A percentile compares a stretch with the other conserved stretches of the same genome.
These are phyloP conservation scores for Paracorniculantispora psalliotae DNA, from an alignment of 2,329 filamentous ascomycete genomes.

Conservation along the genomic window DNA sequence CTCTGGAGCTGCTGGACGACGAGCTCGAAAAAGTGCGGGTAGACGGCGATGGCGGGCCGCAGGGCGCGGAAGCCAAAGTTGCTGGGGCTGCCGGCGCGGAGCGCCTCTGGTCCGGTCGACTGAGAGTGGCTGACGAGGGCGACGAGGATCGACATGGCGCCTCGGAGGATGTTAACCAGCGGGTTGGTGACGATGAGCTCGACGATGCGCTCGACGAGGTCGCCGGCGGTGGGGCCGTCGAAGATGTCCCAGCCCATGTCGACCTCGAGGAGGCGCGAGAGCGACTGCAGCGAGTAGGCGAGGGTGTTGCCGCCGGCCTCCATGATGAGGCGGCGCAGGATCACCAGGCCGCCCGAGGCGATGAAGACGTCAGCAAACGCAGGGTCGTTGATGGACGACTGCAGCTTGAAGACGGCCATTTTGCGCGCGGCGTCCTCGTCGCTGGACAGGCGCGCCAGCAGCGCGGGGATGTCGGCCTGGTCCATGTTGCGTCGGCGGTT, in stretches of 20 bases:
- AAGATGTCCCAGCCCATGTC: slow-evolving; percentile 97
- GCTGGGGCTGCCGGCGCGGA: slow-evolving; percentile 46
- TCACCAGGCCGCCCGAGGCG: slow-evolving; percentile 74
- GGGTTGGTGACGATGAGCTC: slow-evolving; percentile 92
- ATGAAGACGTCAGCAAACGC: slow-evolving; percentile 97
- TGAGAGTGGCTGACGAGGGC: slow-evolving; percentile 86
- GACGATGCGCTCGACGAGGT: slow-evolving; percentile 72
- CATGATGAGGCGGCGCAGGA: slow-evolving; percentile 79
- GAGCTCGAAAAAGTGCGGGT: slow-evolving; percentile 91
- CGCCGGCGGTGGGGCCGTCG: slow-evolving; percentile 55
- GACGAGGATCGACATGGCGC: slow-evolving; percentile 94
- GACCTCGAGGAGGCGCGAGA: slow-evolving; percentile 83
- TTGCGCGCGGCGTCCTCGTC: slow-evolving; percentile 89
- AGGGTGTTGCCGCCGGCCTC: slow-evolving; percentile 86
- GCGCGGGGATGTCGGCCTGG: slow-evolving; percentile 61
- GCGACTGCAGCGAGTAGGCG: slow-evolving; percentile 87
- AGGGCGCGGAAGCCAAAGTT: slow-evolving; percentile 85
- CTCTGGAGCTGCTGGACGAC: slow-evolving; percentile 88
- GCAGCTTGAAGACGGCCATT: slow-evolving; percentile 98
- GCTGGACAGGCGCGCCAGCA: slow-evolving; percentile 59
- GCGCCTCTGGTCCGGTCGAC: slow-evolving; percentile 38
- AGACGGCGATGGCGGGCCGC: slow-evolving; percentile 84
- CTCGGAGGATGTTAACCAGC: slow-evolving; percentile 92
- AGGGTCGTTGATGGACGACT: slow-evolving; percentile 90
- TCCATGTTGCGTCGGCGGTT: slow-evolving; percentile 44